A percentile compares a stretch with the other conserved stretches of the same genome.
phyloP scores from a whole-genome alignment of 768 basidiomycete species.

The Pleurotus sapidus region DNA sequence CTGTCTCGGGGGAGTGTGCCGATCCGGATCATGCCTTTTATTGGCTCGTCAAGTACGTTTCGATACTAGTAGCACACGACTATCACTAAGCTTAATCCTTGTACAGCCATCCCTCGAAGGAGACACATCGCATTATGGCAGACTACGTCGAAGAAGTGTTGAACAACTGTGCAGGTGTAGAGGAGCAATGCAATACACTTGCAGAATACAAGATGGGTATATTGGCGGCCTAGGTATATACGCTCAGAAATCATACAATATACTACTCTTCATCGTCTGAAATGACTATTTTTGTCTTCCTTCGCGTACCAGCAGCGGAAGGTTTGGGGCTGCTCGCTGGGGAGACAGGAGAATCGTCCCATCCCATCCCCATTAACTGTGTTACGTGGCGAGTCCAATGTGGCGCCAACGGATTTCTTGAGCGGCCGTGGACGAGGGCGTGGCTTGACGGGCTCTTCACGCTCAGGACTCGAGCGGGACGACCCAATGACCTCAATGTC shows the following conservation, averaged over 20 bases:
- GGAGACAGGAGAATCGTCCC: not conserved
- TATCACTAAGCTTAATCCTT: not conserved
- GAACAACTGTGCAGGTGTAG: conserved; percentile 20
- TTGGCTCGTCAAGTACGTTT: conserved; percentile 47
- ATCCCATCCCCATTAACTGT: not conserved
- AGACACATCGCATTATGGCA: conserved; percentile 50
- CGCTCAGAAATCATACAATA: not conserved
- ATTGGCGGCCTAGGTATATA: not conserved
- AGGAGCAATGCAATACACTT: not conserved
- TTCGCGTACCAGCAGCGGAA: not conserved
- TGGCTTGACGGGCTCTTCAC: conserved; percentile 7
- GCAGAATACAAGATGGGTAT: not conserved
- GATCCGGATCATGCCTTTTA: conserved; percentile 51
- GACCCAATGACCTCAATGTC: conserved; percentile 22
- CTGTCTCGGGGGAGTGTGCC: conserved; percentile 28
- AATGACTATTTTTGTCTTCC: conserved; percentile 12
- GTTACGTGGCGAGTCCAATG: not conserved
- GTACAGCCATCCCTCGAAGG: conserved; percentile 46
- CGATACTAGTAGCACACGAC: conserved; percentile 1
- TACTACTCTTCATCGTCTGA: conserved; percentile 13
- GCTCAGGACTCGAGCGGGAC: conserved; percentile 11
- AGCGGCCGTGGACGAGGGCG: not conserved
- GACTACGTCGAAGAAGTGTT: conserved; percentile 45
- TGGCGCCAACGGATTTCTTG: not conserved
- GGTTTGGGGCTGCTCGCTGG: not conserved